phyloP scores from a whole-genome alignment of 2,329 filamentous ascomycete genomes.

The Neofusicoccum sp. region DNA sequence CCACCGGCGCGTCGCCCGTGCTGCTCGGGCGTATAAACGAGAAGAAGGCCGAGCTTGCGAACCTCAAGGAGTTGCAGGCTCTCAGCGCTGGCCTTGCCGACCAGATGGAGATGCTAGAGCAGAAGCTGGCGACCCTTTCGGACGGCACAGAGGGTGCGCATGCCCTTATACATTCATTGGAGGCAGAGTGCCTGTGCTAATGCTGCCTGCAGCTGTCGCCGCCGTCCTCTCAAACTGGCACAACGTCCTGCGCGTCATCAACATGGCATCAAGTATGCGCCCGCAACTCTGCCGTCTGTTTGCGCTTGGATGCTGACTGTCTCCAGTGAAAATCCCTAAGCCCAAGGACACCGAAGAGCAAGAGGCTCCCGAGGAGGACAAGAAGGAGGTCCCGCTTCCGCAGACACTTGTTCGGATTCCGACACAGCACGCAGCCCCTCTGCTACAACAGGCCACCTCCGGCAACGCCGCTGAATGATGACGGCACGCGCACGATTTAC shows the following conservation, averaged over 20 bases:
- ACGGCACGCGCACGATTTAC: background rate
- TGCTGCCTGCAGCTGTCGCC: slow-evolving; percentile 60
- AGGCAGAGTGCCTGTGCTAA: background rate
- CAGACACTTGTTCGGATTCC: slow-evolving; percentile 83
- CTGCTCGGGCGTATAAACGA: slow-evolving; percentile 76
- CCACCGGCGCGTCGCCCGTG: slow-evolving; percentile 62
- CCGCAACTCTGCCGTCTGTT: background rate
- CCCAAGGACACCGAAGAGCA: slow-evolving; percentile 44
- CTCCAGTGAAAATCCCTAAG: slow-evolving; percentile 66
- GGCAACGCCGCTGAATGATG: slow-evolving; percentile 32
- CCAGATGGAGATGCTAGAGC: slow-evolving; percentile 79
- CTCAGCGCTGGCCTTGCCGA: slow-evolving; percentile 74
- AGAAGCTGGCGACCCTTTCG: slow-evolving; percentile 73
- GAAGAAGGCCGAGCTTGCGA: slow-evolving; percentile 81
- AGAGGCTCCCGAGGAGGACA: slow-evolving; percentile 33
- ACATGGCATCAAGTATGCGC: slow-evolving; percentile 75
- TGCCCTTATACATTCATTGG: no score
- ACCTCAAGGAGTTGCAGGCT: slow-evolving; percentile 72
- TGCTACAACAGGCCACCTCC: slow-evolving; percentile 34
- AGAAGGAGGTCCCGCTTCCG: slow-evolving; percentile 58
- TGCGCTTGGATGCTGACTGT: slow-evolving; percentile 18
- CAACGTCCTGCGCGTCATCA: slow-evolving; percentile 78
- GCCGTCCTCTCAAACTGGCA: slow-evolving; percentile 86
- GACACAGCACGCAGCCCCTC: slow-evolving; percentile 61
- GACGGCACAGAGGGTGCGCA: slow-evolving; percentile 62